These are phyloP conservation scores for Aspergillus sp. DNA, from an alignment of 2,329 filamentous ascomycete genomes.

Conservation along the genomic window DNA sequence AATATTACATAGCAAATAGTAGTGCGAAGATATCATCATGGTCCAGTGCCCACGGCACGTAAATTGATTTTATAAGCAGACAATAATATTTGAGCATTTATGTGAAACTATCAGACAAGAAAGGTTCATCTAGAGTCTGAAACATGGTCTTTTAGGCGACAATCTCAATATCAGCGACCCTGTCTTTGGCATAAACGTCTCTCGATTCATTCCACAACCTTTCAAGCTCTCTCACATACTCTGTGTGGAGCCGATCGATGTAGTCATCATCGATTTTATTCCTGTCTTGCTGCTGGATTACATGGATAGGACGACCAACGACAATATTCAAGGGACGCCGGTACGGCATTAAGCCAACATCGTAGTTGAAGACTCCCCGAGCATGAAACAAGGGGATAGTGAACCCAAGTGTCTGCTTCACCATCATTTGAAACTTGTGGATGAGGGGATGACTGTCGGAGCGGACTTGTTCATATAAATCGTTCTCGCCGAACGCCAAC, in stretches of 20 bases:
- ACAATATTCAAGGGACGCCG: conserved; percentile 84
- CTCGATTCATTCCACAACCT: conserved; percentile 49
- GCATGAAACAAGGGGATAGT: conserved; percentile 90
- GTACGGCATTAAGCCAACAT: conserved; percentile 95
- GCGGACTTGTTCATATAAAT: conserved; percentile 87
- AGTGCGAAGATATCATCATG: not conserved
- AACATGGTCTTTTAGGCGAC: conserved; percentile 28
- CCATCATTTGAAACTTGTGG: conserved; percentile 75
- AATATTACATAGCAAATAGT: no score
- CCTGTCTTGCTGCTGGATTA: conserved; percentile 56
- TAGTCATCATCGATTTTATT: conserved; percentile 70
- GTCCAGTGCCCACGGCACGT: not conserved
- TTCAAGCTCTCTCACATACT: conserved; percentile 66
- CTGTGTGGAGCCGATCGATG: conserved; percentile 74
- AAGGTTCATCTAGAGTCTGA: not conserved
- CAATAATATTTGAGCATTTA: not conserved
- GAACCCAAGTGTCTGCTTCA: conserved; percentile 86
- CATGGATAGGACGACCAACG: conserved; percentile 76
- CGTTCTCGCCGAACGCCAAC: conserved; percentile 91
- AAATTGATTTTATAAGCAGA: not conserved
- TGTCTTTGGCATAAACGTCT: conserved; percentile 46
- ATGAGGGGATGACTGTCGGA: conserved; percentile 74
- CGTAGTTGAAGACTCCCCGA: conserved; percentile 93
- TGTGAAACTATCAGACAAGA: not conserved
- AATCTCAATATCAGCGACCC: conserved; percentile 46